A percentile compares a stretch with the other conserved stretches of the same genome.
Conservation (phyloP, 495 filamentous ascomycete species). For the Durotheca rogersii region DNA sequence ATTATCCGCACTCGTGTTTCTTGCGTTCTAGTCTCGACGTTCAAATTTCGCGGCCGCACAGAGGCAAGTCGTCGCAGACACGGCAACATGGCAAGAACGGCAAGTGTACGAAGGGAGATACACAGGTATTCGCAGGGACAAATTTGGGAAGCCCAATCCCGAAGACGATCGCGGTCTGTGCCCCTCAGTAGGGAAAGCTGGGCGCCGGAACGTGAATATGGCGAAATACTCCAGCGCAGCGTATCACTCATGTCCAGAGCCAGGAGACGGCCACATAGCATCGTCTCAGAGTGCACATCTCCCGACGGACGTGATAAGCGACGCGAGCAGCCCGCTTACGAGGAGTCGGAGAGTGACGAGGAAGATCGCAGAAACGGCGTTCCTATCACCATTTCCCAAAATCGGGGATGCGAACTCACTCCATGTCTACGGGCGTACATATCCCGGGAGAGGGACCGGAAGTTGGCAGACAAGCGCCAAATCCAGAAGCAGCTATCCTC, state of each 20-base stretch:
- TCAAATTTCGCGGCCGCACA: neutral
- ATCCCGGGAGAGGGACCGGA: neutral
- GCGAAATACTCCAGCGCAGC: neutral
- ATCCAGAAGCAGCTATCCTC: neutral
- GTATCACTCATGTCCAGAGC: neutral
- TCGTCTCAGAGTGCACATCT: neutral
- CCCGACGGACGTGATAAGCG: neutral
- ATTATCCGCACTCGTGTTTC: neutral
- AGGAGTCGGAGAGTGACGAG: constrained; percentile 17
- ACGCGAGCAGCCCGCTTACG: neutral
- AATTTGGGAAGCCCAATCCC: neutral
- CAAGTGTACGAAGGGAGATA: neutral
- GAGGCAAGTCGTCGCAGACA: neutral
- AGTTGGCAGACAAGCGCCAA: neutral
- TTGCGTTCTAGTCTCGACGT: neutral
- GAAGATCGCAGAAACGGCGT: constrained; percentile 21
- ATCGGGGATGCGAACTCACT: neutral
- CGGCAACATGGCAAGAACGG: neutral
- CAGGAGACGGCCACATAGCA: neutral
- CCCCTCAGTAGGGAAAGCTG: neutral
- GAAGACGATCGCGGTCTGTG: neutral
- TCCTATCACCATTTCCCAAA: constrained; percentile 1
- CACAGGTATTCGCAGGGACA: neutral
- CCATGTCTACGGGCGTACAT: neutral
- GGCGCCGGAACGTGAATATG: neutral